phyloP scores from a whole-genome alignment of 73 alveolate species.

The Tetrahymena malaccensis region DNA sequence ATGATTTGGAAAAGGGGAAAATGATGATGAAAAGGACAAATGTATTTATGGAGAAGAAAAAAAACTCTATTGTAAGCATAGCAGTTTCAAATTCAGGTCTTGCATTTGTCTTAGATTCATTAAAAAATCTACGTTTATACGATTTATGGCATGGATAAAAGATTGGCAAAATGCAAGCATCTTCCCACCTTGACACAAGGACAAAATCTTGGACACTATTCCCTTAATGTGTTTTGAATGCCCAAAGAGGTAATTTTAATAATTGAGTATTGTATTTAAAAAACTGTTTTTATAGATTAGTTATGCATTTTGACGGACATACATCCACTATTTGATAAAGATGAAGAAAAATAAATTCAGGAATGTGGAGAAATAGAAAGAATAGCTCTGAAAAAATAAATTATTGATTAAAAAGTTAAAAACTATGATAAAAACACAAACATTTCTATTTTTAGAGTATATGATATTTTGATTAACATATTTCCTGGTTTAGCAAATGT shows the following conservation, averaged over 20 bases:
- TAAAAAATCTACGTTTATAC: slow-evolving; percentile 11
- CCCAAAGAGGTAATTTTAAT: not conserved
- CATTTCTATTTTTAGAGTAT: slow-evolving; percentile 13
- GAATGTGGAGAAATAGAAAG: not conserved
- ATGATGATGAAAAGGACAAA: slow-evolving; percentile 23
- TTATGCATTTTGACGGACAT: not conserved
- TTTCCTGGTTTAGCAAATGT: slow-evolving; percentile 32
- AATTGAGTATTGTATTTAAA: not conserved
- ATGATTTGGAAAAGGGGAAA: slow-evolving; percentile 33
- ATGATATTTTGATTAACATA: slow-evolving; percentile 25
- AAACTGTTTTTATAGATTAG: not conserved
- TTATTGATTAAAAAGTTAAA: not conserved
- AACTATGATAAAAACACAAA: not conserved
- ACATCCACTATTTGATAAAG: not conserved
- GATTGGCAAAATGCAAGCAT: slow-evolving; percentile 14
- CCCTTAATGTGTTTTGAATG: slow-evolving; percentile 2
- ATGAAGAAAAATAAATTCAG: not conserved
- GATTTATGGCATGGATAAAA: slow-evolving; percentile 46
- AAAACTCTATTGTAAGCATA: slow-evolving; percentile 2
- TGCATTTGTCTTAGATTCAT: slow-evolving; percentile 23
- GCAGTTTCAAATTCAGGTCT: slow-evolving; percentile 33
- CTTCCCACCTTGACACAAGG: slow-evolving; percentile 15
- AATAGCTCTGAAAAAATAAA: not conserved
- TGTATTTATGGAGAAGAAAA: slow-evolving; percentile 17
- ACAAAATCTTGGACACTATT: slow-evolving; percentile 6